Percentiles rank a stretch among this genome's conserved stretches.
These are phyloP conservation scores for Phytopythium litorale DNA, from an alignment of 352 stramenopile genomes.

Conservation along the genomic window DNA sequence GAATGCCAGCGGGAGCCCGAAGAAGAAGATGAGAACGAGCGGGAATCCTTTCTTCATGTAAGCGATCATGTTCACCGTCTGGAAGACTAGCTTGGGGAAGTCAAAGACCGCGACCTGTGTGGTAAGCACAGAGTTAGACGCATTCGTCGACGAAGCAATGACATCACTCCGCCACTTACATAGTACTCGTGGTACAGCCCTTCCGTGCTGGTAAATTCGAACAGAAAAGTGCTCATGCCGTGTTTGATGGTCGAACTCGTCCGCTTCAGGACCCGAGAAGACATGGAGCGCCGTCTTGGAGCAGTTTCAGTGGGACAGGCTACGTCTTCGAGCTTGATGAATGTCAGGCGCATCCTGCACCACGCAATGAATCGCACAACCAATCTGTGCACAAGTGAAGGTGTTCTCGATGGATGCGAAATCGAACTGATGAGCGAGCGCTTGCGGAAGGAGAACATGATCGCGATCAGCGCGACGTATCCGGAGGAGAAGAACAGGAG, in stretches of 20 bases:
- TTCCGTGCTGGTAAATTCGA: constrained; percentile 30
- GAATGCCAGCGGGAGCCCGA: constrained; percentile 26
- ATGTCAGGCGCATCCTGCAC: not conserved
- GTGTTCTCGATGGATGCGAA: constrained; percentile 13
- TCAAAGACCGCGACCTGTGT: constrained; percentile 22
- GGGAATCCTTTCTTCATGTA: constrained; percentile 44
- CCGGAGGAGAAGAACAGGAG: constrained; percentile 26
- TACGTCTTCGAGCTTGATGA: not conserved
- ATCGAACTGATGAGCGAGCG: constrained; percentile 16
- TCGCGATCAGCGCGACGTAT: constrained; percentile 31
- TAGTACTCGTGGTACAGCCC: constrained; percentile 37
- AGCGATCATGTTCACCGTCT: constrained; percentile 28
- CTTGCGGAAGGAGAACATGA: constrained; percentile 31
- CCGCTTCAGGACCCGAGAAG: not conserved
- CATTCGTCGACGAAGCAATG: not conserved
- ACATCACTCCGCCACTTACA: constrained; percentile 11
- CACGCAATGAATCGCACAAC: not conserved
- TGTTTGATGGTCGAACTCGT: not conserved
- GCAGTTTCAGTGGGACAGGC: not conserved
- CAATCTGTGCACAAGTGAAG: constrained; percentile 12
- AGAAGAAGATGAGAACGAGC: constrained; percentile 34
- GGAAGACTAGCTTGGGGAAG: constrained; percentile 42
- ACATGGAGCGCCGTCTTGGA: not conserved
- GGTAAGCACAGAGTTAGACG: not conserved
- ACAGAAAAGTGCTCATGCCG: constrained; percentile 14